Evolutionary conservation across 352 stramenopile genomes (phyloP).

Genomic region (Phytophthora pinifolia): DNA sequence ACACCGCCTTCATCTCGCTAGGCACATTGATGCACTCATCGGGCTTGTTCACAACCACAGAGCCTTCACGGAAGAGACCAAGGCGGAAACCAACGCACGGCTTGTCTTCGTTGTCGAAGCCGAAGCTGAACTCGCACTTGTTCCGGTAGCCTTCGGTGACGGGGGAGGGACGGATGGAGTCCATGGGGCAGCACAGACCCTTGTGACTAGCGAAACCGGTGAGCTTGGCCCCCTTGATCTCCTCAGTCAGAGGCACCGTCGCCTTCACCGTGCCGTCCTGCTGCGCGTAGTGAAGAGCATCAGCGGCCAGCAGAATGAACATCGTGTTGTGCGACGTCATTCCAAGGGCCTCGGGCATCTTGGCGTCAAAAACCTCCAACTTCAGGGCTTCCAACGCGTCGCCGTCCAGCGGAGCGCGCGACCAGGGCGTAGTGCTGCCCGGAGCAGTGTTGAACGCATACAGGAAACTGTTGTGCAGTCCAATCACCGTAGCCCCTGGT

Average conservation of each 20-base stretch:
- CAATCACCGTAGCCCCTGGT: slow-evolving; percentile 45
- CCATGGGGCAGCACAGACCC: slow-evolving; percentile 80
- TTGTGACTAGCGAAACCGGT: slow-evolving; percentile 81
- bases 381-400: slow-evolving; percentile 50
- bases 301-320: slow-evolving; percentile 60
- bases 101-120: slow-evolving; percentile 72
- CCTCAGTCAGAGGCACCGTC: slow-evolving; percentile 32
- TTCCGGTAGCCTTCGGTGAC: slow-evolving; percentile 92
- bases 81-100: slow-evolving; percentile 89
- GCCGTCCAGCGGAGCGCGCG: slow-evolving; percentile 45
- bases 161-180: slow-evolving; percentile 87
- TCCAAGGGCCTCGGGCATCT: slow-evolving; percentile 36
- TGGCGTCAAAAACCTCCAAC: slow-evolving; percentile 42
- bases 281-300: slow-evolving; percentile 44
- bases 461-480: slow-evolving; percentile 72
- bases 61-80: slow-evolving; percentile 78
- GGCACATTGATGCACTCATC: slow-evolving; percentile 82
- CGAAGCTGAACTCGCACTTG: slow-evolving; percentile 98
- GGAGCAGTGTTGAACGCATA: slow-evolving; percentile 44
- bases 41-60: slow-evolving; percentile 66
- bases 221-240: slow-evolving; percentile 25
- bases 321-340: slow-evolving; percentile 79
- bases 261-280: slow-evolving; percentile 38
- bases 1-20: slow-evolving; percentile 80
- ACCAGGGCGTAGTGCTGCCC: slow-evolving; percentile 35